Percentiles rank a stretch among this genome's conserved stretches.
phyloP scores from a whole-genome alignment of 495 filamentous ascomycete genomes.

The Tuber calosporum region DNA sequence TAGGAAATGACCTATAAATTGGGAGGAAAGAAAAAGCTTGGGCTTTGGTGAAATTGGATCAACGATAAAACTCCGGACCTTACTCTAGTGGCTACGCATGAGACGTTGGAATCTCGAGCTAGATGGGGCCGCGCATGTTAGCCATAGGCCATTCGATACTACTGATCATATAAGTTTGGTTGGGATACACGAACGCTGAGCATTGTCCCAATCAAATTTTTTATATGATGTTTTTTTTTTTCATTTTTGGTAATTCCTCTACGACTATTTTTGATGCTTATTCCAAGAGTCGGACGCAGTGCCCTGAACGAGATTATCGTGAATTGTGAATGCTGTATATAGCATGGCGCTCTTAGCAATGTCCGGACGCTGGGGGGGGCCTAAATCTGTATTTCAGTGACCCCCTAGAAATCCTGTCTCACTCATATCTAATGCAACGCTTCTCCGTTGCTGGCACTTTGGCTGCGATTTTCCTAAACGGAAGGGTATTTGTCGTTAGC shows the following conservation, averaged over 20 bases:
- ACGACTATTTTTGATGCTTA: background rate
- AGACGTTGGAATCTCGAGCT: background rate
- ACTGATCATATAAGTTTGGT: background rate
- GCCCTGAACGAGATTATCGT: background rate
- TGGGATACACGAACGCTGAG: background rate
- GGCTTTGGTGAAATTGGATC: background rate
- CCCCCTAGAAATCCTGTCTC: background rate
- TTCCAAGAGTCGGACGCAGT: background rate
- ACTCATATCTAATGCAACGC: background rate
- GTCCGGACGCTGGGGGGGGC: background rate
- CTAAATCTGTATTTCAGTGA: background rate
- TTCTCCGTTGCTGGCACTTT: background rate
- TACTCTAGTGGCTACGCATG: background rate
- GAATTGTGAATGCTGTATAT: background rate
- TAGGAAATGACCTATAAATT: background rate
- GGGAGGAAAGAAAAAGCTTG: background rate
- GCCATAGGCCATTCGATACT: background rate
- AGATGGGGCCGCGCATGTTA: background rate
- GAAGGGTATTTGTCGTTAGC: background rate
- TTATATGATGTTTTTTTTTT: background rate
- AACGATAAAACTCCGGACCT: background rate
- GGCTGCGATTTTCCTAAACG: background rate
- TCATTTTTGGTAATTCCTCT: background rate
- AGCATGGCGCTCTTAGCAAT: background rate
- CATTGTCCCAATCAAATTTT: background rate